Conservation (phyloP, 2,329 filamentous ascomycete genomes). For the Scedosporium minutisporum region DNA sequence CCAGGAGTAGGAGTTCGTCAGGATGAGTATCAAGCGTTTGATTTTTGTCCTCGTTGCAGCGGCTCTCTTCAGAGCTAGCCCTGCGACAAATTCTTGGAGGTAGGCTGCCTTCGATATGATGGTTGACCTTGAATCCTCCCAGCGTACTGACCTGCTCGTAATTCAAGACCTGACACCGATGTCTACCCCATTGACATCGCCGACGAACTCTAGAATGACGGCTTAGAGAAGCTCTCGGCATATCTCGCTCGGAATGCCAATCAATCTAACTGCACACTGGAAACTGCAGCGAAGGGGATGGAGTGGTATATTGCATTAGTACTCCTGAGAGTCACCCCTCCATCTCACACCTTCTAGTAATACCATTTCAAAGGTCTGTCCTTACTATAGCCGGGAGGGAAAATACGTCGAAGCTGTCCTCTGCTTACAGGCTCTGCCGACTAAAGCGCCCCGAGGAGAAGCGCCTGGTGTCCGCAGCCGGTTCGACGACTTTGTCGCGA, state of each 20-base stretch:
- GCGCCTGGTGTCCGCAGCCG: conserved; percentile 32
- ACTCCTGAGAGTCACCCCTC: not conserved
- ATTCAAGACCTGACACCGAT: not conserved
- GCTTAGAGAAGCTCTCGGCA: conserved; percentile 8
- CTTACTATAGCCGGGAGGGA: conserved; percentile 16
- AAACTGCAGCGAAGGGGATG: conserved; percentile 7
- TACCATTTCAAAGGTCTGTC: conserved; percentile 12
- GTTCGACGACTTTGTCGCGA: conserved; percentile 41
- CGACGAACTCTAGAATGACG: conserved; percentile 10
- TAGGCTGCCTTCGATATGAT: not conserved
- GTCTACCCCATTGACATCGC: conserved; percentile 10
- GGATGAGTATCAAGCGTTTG: not conserved
- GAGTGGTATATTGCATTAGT: not conserved
- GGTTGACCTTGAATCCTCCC: not conserved
- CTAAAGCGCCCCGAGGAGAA: conserved; percentile 21
- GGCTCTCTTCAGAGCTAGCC: not conserved
- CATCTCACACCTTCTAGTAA: not conserved
- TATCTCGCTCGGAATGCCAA: conserved; percentile 5
- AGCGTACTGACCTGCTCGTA: not conserved
- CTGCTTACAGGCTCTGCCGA: conserved; percentile 30
- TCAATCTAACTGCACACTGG: conserved; percentile 9
- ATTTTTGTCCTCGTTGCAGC: not conserved
- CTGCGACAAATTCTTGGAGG: not conserved
- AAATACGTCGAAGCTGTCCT: conserved; percentile 34
- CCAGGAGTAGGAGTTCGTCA: no score